These are phyloP conservation scores for Geotrichum reessii DNA, from an alignment of 1,139 yeast genomes.

Conservation along the genomic window DNA sequence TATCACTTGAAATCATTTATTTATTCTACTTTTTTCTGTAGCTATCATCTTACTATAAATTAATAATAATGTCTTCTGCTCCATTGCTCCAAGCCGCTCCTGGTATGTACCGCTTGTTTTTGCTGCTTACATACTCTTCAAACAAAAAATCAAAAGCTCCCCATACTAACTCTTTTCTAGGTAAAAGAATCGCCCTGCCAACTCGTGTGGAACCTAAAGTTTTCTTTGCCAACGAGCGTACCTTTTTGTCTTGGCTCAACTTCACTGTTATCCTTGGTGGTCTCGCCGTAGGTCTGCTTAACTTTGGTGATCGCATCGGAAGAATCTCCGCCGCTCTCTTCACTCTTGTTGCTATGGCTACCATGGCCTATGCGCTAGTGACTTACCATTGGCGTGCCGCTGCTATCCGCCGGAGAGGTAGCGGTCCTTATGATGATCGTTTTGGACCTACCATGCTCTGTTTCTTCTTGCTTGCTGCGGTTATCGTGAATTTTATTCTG, in stretches of 20 bases:
- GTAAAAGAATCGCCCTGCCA: constrained; percentile 94
- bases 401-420: constrained; percentile 93
- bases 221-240: constrained; percentile 95
- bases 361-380: constrained; percentile 90
- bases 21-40: neutral
- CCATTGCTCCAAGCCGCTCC: constrained; percentile 59
- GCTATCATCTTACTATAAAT: neutral
- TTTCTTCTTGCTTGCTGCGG: constrained; percentile 85
- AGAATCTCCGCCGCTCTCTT: constrained; percentile 89
- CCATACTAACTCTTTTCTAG: constrained; percentile 28
- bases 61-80: constrained; percentile 48
- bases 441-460: constrained; percentile 99
- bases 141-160: neutral
- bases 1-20: neutral
- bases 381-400: constrained; percentile 99
- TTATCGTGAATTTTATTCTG: constrained; percentile 80
- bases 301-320: constrained; percentile 93
- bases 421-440: constrained; percentile 97
- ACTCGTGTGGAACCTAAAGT: constrained; percentile 98
- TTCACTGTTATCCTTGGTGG: constrained; percentile 97
- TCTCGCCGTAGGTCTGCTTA: constrained; percentile 87
- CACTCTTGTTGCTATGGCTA: constrained; percentile 89
- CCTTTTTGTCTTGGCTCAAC: constrained; percentile 91
- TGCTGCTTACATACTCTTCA: neutral
- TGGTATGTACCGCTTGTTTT: constrained; percentile 37